phyloP scores from a whole-genome alignment of 805 yeast species.

The Schwanniomyces polymorphus region DNA sequence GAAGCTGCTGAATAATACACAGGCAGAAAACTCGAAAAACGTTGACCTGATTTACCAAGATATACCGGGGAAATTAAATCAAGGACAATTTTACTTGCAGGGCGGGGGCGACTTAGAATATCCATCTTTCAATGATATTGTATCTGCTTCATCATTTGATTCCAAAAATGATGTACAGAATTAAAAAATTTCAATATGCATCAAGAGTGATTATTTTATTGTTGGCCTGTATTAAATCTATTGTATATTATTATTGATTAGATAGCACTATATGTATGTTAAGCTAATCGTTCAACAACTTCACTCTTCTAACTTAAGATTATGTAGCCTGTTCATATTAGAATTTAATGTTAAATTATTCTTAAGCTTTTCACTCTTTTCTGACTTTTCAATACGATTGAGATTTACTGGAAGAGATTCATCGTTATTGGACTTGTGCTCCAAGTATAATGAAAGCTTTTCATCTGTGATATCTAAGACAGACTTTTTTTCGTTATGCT shows the following conservation, averaged over 20 bases:
- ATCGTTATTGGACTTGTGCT: conserved; percentile 35
- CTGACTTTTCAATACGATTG: conserved; percentile 12
- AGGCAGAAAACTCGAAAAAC: neutral
- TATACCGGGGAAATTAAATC: neutral
- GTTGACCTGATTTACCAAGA: neutral
- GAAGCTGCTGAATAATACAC: neutral
- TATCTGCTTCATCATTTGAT: conserved; percentile 9
- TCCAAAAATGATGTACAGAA: conserved; percentile 4
- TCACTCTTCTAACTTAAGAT: conserved; percentile 20
- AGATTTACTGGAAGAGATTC: conserved; percentile 17
- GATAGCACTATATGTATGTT: neutral
- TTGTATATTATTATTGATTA: conserved; percentile 1
- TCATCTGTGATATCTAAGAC: conserved; percentile 64
- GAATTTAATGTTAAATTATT: conserved; percentile 26
- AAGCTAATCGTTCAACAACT: neutral
- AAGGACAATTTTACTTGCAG: neutral
- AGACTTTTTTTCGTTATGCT: conserved; percentile 56
- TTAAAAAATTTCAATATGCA: neutral
- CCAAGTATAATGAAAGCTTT: conserved; percentile 56
- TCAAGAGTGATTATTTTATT: neutral
- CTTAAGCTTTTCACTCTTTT: conserved; percentile 11
- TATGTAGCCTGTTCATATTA: conserved; percentile 31
- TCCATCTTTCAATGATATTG: conserved; percentile 9
- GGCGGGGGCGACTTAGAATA: conserved; percentile 2
- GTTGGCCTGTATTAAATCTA: neutral